A percentile compares a stretch with the other conserved stretches of the same genome.
phyloP scores from a whole-genome alignment of 1,139 yeast species.

The Komagataea norvegica region DNA sequence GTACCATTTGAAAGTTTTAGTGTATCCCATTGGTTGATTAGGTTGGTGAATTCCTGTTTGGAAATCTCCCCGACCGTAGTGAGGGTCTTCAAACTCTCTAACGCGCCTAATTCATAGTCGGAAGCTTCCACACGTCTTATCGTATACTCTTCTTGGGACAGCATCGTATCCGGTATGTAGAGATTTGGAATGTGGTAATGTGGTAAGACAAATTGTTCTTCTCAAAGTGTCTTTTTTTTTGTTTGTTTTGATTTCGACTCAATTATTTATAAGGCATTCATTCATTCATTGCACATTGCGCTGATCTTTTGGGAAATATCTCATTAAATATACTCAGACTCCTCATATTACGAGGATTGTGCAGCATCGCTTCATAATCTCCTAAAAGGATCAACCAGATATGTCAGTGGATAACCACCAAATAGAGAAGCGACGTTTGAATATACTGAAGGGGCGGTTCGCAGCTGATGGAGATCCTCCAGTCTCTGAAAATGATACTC shows the following conservation, averaged over 20 bases:
- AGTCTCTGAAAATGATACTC: background rate
- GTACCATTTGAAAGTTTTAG: slow-evolving; percentile 27
- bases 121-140: slow-evolving; percentile 42
- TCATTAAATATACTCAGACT: no score
- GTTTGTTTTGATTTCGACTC: background rate
- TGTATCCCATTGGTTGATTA: slow-evolving; percentile 46
- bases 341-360: no score
- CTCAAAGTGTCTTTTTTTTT: background rate
- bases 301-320: no score
- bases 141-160: slow-evolving; percentile 47
- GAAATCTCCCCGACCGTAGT: slow-evolving; percentile 63
- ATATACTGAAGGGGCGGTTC: background rate
- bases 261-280: background rate
- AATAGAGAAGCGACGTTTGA: background rate
- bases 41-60: slow-evolving; percentile 36
- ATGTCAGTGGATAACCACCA: no score
- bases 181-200: background rate
- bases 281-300: no score
- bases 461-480: background rate
- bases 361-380: no score
- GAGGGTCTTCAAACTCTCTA: slow-evolving; percentile 47
- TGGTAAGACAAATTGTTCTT: background rate
- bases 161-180: slow-evolving; percentile 1
- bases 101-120: slow-evolving; percentile 47
- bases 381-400: no score